These are phyloP conservation scores for Saccharata proteae DNA, from an alignment of 2,329 filamentous ascomycete species.

Conservation along the genomic window DNA sequence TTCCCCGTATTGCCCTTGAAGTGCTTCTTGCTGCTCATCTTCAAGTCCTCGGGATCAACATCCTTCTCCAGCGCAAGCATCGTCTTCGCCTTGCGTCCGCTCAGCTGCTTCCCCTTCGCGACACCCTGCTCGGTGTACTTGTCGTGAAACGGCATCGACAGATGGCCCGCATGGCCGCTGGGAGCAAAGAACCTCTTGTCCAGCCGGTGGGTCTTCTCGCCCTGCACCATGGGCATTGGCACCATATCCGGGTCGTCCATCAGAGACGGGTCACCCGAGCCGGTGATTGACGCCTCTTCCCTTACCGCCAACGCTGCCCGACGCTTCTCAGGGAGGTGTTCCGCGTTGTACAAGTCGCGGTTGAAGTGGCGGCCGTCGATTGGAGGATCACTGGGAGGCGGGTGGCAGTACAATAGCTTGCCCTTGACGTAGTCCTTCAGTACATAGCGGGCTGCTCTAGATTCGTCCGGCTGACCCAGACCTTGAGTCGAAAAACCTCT, in stretches of 20 bases:
- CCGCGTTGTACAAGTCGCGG: conserved; percentile 70
- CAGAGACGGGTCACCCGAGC: conserved; percentile 26
- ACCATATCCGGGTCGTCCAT: conserved; percentile 42
- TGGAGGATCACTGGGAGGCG: conserved; percentile 56
- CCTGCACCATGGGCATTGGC: conserved; percentile 31
- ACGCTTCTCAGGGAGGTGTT: conserved; percentile 71
- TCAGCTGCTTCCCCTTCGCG: conserved; percentile 50
- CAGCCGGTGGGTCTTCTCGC: conserved; percentile 62
- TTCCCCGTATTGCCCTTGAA: conserved; percentile 66
- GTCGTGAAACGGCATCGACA: conserved; percentile 76
- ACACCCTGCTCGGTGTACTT: conserved; percentile 76
- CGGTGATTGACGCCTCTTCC: conserved; percentile 22
- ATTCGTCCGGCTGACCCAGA: conserved; percentile 84
- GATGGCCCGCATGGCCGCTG: conserved; percentile 49
- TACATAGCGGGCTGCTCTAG: conserved; percentile 74
- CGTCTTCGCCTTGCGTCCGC: conserved; percentile 68
- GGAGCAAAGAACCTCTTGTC: conserved; percentile 84
- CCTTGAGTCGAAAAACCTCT: conserved; percentile 85
- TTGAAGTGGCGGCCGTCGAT: conserved; percentile 73
- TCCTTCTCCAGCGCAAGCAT: conserved; percentile 77
- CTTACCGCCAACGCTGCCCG: conserved; percentile 50
- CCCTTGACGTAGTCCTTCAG: conserved; percentile 97
- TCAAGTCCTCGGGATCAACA: conserved; percentile 68
- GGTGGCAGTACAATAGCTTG: conserved; percentile 84
- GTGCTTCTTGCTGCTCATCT: conserved; percentile 72